Evolutionary conservation across 495 filamentous ascomycete genomes (phyloP).

Genomic region (Hypoxylon perforatum): DNA sequence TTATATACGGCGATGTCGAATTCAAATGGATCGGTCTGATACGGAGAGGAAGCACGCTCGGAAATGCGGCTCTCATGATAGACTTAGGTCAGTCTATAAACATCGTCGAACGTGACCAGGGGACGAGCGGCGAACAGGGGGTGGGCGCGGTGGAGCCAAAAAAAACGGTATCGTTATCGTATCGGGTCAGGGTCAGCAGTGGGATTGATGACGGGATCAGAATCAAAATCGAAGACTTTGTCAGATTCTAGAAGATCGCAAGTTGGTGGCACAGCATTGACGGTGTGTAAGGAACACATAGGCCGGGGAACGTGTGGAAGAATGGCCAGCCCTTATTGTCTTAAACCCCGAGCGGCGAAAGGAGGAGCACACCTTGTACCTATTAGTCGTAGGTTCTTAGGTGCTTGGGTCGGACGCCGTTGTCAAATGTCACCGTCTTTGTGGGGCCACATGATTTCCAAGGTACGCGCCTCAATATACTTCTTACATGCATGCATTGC

Average conservation of each 20-base stretch:
- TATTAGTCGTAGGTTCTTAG: too few relatives aligned
- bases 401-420: conserved; percentile 6
- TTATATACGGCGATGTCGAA: conserved; percentile 30
- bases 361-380: conserved; percentile 22
- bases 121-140: conserved; percentile 6
- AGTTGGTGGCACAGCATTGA: conserved; percentile 34
- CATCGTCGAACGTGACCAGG: conserved; percentile 40
- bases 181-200: conserved; percentile 5
- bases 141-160: not conserved
- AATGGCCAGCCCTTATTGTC: conserved; percentile 18
- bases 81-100: conserved; percentile 44
- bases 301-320: conserved; percentile 18
- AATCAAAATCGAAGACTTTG: conserved; percentile 8
- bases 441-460: conserved; percentile 40
- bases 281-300: conserved; percentile 22
- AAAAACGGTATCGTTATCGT: conserved; percentile 14
- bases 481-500: not conserved
- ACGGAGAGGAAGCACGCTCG: conserved; percentile 45
- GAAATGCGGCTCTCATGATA: conserved; percentile 48
- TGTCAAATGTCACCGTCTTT: conserved; percentile 17
- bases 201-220: conserved; percentile 2
- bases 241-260: conserved; percentile 20
- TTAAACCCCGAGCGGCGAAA: conserved; percentile 38
- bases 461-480: conserved; percentile 26
- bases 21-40: conserved; percentile 23